Evolutionary conservation across 805 yeast species (phyloP).

Genomic region (Lipomyces oligophaga): DNA sequence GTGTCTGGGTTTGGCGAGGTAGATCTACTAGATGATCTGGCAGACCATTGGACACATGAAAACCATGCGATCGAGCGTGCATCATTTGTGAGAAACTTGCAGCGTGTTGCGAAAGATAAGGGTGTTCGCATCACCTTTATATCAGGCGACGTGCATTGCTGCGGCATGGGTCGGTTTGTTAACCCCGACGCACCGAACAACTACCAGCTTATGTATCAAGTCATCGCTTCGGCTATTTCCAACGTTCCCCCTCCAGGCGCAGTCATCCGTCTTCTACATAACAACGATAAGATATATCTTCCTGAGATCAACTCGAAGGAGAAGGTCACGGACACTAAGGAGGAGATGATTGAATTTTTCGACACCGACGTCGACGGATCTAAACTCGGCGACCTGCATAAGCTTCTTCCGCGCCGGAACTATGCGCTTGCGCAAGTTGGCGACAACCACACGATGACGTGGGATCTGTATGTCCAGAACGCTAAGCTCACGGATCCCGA

Average conservation of each 20-base stretch:
- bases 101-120: slow-evolving; percentile 58
- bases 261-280: slow-evolving; percentile 68
- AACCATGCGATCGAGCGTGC: slow-evolving; percentile 87
- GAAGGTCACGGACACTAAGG: slow-evolving; percentile 21
- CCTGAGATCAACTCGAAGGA: slow-evolving; percentile 14
- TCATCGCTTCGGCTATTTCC: slow-evolving; percentile 84
- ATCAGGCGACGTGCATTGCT: slow-evolving; percentile 91
- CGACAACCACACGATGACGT: slow-evolving; percentile 18
- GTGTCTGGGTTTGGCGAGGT: slow-evolving; percentile 88
- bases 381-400: slow-evolving; percentile 9
- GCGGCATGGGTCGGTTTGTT: slow-evolving; percentile 75
- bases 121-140: slow-evolving; percentile 77
- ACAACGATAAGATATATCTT: slow-evolving; percentile 61
- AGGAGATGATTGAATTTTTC: slow-evolving; percentile 29
- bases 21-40: slow-evolving; percentile 86
- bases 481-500: slow-evolving; percentile 8
- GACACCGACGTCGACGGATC: slow-evolving; percentile 29
- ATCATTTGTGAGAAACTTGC: slow-evolving; percentile 54
- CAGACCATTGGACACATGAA: slow-evolving; percentile 94
- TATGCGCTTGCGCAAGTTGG: slow-evolving; percentile 17
- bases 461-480: slow-evolving; percentile 27
- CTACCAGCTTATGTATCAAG: slow-evolving; percentile 50
- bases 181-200: slow-evolving; percentile 54
- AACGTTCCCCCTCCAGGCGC: slow-evolving; percentile 91
- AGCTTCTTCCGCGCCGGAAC: slow-evolving; percentile 22